A percentile compares a stretch with the other conserved stretches of the same genome.
Evolutionary conservation across 371 early-diverging fungal genomes (phyloP).

Genomic region (Dinochytrium kinnereticum): DNA sequence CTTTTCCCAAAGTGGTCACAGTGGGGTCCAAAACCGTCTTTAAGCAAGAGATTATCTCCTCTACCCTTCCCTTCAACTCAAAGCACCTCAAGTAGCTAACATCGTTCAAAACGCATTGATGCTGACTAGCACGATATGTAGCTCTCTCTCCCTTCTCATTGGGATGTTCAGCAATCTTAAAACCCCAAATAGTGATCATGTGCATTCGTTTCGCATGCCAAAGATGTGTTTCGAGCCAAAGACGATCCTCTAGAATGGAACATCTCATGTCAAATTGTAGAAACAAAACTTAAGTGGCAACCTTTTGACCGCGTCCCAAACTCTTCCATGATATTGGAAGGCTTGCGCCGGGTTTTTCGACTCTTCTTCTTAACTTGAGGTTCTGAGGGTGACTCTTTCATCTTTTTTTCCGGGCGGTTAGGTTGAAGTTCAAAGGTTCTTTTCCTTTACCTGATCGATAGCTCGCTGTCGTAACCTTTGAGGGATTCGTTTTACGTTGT

Average conservation of each 20-base stretch:
- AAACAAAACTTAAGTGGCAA: conserved; percentile 20
- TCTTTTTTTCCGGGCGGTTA: conserved; percentile 10
- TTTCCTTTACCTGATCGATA: conserved; percentile 25
- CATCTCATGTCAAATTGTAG: conserved; percentile 12
- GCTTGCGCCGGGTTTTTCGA: conserved; percentile 40
- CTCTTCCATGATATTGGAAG: conserved; percentile 56
- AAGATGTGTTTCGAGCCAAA: conserved; percentile 97
- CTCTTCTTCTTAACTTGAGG: conserved; percentile 33
- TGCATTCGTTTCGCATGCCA: conserved; percentile 98
- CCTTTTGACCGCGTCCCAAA: conserved; percentile 64
- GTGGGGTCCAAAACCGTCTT: conserved; percentile 67
- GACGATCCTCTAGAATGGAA: conserved; percentile 56
- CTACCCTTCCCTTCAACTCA: conserved; percentile 67
- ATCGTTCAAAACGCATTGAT: conserved; percentile 78
- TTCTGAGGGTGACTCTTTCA: conserved; percentile 34
- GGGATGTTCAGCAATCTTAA: conserved; percentile 72
- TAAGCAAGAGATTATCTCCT: conserved; percentile 58
- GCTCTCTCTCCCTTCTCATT: conserved; percentile 83
- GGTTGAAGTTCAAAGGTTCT: not conserved
- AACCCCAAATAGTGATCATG: conserved; percentile 91
- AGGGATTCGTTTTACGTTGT: conserved; percentile 87
- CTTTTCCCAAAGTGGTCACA: conserved; percentile 63
- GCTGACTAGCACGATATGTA: conserved; percentile 75
- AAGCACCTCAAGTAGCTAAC: conserved; percentile 78
- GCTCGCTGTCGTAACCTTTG: conserved; percentile 76